Evolutionary conservation across 306 rosid genomes (phyloP), one percentile per base, ranked within the genome.

Genomic region (Trichosanthes cucumerina): DNA sequence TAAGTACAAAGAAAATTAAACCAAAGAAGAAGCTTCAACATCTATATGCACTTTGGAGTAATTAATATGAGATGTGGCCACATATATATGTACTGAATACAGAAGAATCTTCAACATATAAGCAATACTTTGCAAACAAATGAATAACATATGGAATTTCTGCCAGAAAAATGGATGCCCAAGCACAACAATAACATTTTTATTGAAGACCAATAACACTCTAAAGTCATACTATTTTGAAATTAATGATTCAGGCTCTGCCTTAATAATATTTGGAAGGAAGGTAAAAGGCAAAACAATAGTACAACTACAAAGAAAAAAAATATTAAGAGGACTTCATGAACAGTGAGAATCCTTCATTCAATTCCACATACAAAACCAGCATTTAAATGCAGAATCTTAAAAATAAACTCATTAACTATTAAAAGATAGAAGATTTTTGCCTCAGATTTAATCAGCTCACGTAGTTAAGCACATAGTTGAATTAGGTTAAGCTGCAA

Each of bases 231-330:
- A n/a, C n/a, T n/a, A n/a, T n/a, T n/a, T n/a, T n/a, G n/a, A n/a
- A n/a, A n/a, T n/a, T n/a, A n/a, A n/a, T n/a, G n/a, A n/a, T n/a
- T n/a, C n/a, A n/a, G n/a, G n/a, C n/a, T n/a, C n/a, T n/a, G n/a
- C n/a, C 80, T 76, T 84, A 73, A 88, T 84, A 86, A 95, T 78
- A 83, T 83, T 89, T 82, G 99, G 91, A 86, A 95, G 96, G 59
- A 39, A 3, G 47, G 72, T 78, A 75, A 78, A 56, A 26, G 57
- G 78, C 33, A 68, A 62, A 50, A 21, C 54, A 79, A 23, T 63
- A 68, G 74, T 44, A 11, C n/a, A 41, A 33, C 36, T 57, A 44
- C 57, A 50, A 16, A 13, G 54, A n/a, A n/a, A n/a, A 77, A 19
- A 77, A 34, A 47, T 57, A 76, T 76, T 54, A 10, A 9, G 13